A percentile compares a stretch with the other conserved stretches of the same genome.
Conservation (phyloP, 257 asterid genomes). For the Verbascum thapsus region DNA sequence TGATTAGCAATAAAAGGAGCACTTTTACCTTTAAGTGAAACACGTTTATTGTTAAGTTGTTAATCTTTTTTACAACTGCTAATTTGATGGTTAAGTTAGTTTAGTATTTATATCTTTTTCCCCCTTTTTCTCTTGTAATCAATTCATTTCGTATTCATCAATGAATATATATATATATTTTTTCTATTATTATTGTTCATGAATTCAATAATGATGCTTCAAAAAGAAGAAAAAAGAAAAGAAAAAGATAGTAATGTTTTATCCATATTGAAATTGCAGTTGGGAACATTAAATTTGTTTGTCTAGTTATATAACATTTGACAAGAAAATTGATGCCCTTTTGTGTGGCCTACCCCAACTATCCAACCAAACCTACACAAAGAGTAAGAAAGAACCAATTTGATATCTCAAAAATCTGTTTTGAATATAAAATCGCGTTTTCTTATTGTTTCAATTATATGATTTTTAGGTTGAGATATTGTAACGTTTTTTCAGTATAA, state of each 20-base stretch:
- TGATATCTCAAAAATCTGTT: slow-evolving; percentile 21
- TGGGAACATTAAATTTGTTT: slow-evolving; percentile 24
- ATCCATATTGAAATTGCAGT: neutral
- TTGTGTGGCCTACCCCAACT: slow-evolving; percentile 20
- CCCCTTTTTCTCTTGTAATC: too few species aligned
- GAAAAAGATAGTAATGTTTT: too few species aligned
- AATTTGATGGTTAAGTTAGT: too few species aligned
- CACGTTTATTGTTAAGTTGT: too few species aligned
- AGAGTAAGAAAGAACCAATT: neutral
- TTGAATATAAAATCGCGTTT: slow-evolving; percentile 15
- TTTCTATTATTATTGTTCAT: too few species aligned
- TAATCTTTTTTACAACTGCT: too few species aligned
- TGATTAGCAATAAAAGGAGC: slow-evolving; percentile 12
- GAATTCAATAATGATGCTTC: too few species aligned
- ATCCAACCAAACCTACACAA: slow-evolving; percentile 12
- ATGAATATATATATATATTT: too few species aligned
- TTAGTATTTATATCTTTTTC: too few species aligned
- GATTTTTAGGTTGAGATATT: slow-evolving; percentile 1
- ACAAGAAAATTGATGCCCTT: neutral
- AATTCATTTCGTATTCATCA: too few species aligned
- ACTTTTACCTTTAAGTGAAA: too few species aligned
- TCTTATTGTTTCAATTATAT: neutral
- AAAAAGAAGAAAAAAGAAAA: too few species aligned
- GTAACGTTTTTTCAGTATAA: slow-evolving; percentile 13
- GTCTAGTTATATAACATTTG: neutral